Conservation (phyloP, 257 asterid genomes). For the Capsicum chinense region DNA sequence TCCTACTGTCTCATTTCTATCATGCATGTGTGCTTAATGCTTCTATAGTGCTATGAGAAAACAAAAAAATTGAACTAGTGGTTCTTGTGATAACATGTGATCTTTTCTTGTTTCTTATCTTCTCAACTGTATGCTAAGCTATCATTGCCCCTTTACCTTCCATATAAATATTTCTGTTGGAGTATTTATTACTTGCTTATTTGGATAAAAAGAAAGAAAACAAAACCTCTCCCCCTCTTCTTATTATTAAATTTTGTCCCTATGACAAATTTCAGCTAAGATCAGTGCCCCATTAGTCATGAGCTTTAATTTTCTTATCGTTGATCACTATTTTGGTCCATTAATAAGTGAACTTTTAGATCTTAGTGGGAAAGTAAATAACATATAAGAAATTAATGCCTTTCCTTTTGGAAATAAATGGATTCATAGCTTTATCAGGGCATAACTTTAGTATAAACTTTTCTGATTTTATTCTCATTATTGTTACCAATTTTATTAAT, state of each 20-base stretch:
- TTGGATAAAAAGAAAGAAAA: background rate
- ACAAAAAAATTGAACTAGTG: background rate
- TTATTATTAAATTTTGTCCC: background rate
- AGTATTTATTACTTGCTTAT: no score
- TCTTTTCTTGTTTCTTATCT: background rate
- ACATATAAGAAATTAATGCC: background rate
- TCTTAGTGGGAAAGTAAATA: background rate
- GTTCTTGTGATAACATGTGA: slow-evolving; percentile 15
- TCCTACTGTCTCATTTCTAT: slow-evolving; percentile 5
- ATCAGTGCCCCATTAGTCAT: background rate
- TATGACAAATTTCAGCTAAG: background rate
- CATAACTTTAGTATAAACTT: background rate
- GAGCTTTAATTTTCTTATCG: background rate
- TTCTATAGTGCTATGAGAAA: background rate
- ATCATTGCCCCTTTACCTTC: background rate
- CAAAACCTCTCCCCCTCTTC: background rate
- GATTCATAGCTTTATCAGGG: background rate
- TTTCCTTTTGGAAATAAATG: slow-evolving; percentile 1
- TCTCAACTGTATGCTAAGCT: background rate
- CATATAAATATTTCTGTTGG: background rate
- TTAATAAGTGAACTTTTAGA: background rate
- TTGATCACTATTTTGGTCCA: background rate
- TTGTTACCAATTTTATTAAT: background rate
- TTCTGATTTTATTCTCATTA: background rate
- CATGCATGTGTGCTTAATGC: background rate